phyloP scores from a whole-genome alignment of 2,329 filamentous ascomycete species.

The Hymenotorrendiella dingleyae region DNA sequence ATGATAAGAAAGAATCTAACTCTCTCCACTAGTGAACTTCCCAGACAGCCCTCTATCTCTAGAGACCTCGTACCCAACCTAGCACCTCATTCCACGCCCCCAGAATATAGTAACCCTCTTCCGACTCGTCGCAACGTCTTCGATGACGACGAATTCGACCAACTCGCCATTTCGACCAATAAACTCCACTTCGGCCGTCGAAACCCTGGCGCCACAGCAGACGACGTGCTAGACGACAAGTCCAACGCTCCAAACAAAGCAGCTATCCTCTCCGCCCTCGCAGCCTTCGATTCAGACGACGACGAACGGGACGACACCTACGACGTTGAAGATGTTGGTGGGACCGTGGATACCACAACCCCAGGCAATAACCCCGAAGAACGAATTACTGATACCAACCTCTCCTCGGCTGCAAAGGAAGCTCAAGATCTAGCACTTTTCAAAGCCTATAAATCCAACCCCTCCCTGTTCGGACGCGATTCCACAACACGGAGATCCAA shows the following conservation, averaged over 20 bases:
- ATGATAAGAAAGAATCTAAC: background rate
- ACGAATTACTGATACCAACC: too few species aligned
- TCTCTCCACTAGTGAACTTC: slow-evolving; percentile 22
- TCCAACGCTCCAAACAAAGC: slow-evolving; percentile 67
- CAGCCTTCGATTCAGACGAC: slow-evolving; percentile 86
- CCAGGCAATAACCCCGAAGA: slow-evolving; percentile 45
- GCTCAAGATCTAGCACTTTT: slow-evolving; percentile 68
- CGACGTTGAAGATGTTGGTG: slow-evolving; percentile 85
- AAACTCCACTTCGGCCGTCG: slow-evolving; percentile 76
- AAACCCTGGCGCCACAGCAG: slow-evolving; percentile 58
- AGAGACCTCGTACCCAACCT: slow-evolving; percentile 39
- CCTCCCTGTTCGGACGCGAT: slow-evolving; percentile 65
- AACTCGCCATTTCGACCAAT: slow-evolving; percentile 58
- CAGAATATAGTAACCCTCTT: slow-evolving; percentile 30
- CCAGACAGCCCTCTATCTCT: slow-evolving; percentile 15
- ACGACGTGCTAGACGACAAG: slow-evolving; percentile 62
- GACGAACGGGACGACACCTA: slow-evolving; percentile 98
- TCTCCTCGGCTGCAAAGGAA: slow-evolving; percentile 34
- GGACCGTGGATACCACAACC: slow-evolving; percentile 65
- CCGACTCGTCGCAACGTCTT: slow-evolving; percentile 66
- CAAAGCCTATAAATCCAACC: slow-evolving; percentile 59
- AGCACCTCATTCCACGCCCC: slow-evolving; percentile 54
- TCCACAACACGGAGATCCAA: slow-evolving; percentile 61
- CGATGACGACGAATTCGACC: slow-evolving; percentile 75
- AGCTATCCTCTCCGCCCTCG: slow-evolving; percentile 80